Conservation (phyloP, 2,329 filamentous ascomycete species). For the Dryadomyces quercus-mongolicae region DNA sequence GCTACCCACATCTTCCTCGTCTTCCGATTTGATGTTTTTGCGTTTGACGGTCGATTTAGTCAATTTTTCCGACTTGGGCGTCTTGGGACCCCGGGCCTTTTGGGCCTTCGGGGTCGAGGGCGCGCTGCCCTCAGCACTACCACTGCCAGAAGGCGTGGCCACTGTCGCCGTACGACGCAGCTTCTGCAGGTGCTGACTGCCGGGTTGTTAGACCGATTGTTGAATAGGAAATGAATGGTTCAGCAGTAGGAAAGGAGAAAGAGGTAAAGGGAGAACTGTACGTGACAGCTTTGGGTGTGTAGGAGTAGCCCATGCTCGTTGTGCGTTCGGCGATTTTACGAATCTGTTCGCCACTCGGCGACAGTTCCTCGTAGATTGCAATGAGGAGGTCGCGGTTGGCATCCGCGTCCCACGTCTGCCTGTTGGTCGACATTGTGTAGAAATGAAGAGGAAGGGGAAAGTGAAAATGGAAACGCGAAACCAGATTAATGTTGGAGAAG, state of each 20-base stretch:
- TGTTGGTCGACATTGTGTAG: slow-evolving; percentile 2
- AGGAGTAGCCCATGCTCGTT: slow-evolving; percentile 14
- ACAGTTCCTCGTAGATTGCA: slow-evolving; percentile 13
- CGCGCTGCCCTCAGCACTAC: neutral
- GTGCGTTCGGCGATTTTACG: slow-evolving; percentile 14
- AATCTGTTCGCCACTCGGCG: slow-evolving; percentile 15
- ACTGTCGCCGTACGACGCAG: slow-evolving; percentile 18
- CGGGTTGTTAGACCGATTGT: neutral
- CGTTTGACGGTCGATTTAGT: neutral
- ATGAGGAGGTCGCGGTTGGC: slow-evolving; percentile 19
- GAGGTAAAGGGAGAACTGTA: slow-evolving; percentile 8
- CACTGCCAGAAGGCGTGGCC: neutral
- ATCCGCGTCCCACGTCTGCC: slow-evolving; percentile 15
- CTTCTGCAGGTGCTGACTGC: slow-evolving; percentile 23
- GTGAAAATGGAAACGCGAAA: neutral
- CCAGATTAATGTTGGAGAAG: too few relatives aligned
- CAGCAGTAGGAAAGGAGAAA: neutral
- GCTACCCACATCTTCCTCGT: slow-evolving; percentile 5
- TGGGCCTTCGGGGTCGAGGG: slow-evolving; percentile 10
- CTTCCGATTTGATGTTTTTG: neutral
- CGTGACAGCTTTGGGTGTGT: slow-evolving; percentile 18
- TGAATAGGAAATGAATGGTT: neutral
- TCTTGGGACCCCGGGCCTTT: slow-evolving; percentile 1
- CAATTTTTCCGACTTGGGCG: slow-evolving; percentile 1
- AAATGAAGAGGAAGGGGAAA: neutral